Evolutionary conservation across 2,329 filamentous ascomycete species (phyloP), one percentile per base, ranked within the genome.

Genomic region (Periconia sp.): DNA sequence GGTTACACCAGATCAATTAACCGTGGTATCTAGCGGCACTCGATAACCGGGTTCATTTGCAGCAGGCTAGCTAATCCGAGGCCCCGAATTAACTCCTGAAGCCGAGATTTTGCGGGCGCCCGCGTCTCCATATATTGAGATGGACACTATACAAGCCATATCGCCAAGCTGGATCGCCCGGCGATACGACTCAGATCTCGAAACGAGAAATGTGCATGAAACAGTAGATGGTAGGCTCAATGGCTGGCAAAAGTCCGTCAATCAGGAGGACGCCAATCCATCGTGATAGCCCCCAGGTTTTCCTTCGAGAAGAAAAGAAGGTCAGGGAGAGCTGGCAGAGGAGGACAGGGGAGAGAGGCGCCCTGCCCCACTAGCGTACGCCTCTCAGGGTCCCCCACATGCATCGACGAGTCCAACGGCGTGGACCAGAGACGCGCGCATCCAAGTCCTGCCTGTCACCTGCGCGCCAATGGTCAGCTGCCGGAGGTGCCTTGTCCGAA

Each of bases 371-470:
- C 58, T 52, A 54, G 50, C 34, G 49, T 44, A 53, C 40, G 52
- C 51, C 43, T 51, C 42, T 45, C 47, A 43, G 34, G 28, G 49
- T 52, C 59, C n/a, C 57, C 61, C 61, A 65, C 61, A 61, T 59
- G 47, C 39, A 23, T 46, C 23, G 34, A 29, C n/a, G n/a, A 35
- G 48, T 49, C 47, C 38, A 35, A 52, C 48, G 39, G 36, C n/a
- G 42, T 48, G 41, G 39, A 39, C 32, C 29, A n/a, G n/a, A n/a
- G n/a, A n/a, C n/a, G n/a, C n/a, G n/a, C n/a, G n/a, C 40, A 50
- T 22, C 46, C 32, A 51, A 48, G 25, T 17, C 28, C 44, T 26
- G 18, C 32, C 33, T 35, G 30, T 50, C 28, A 45, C 24, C 39
- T 44, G 36, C 34, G 24, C 21, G 39, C 22, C 22, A 43, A 44